Evolutionary conservation across 2,329 filamentous ascomycete species (phyloP), one percentile per base, ranked within the genome.

Genomic region (Botrytis elliptica): DNA sequence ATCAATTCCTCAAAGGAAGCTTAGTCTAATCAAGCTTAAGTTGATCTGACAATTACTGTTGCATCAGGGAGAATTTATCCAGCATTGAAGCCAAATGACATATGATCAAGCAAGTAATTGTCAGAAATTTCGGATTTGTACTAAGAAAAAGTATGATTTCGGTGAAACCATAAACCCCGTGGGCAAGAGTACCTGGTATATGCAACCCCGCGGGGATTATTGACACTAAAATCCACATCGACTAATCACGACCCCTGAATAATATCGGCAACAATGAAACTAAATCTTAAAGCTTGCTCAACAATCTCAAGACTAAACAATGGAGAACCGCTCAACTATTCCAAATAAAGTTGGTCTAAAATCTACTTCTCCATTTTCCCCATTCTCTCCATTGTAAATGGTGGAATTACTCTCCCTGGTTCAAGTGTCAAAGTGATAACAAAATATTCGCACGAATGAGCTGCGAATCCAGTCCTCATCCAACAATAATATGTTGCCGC

Each of bases 401-500:
- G 71, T 72, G 71, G 71, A 72, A 72, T 40, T 68, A 49, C 63
- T 71, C 40, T 38, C 18, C 63, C 29, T 49, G n/a, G 16, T 38
- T 46, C 10, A 20, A n/a, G 29, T 8, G 14, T 40, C 46, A 36
- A 22, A 68, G 40, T 33, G 63, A 33, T 57, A 40, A 60, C 49
- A 59, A 52, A 72, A 40, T 68, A 57, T 55, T 72, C 44, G 49
- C 71, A 68, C 71, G 63, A 72, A 72, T 72, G 52, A 72, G 20
- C 20, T 40, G 38, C 33, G n/a, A 52, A 20, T 22, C 29, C n/a
- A 16, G 33, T 18, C 46, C 16, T 49, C 52, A 60, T 52, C 71
- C n/a, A 29, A 36, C 42, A 40, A 36, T 44, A 49, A 25, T 36
- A 72, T 67, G 18, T 33, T 40, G 38, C 42, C 9, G 70, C 71